Percentiles rank a stretch among this genome's conserved stretches.
Evolutionary conservation across 2,329 filamentous ascomycete genomes (phyloP).

Genomic region (Didymella segeticola): DNA sequence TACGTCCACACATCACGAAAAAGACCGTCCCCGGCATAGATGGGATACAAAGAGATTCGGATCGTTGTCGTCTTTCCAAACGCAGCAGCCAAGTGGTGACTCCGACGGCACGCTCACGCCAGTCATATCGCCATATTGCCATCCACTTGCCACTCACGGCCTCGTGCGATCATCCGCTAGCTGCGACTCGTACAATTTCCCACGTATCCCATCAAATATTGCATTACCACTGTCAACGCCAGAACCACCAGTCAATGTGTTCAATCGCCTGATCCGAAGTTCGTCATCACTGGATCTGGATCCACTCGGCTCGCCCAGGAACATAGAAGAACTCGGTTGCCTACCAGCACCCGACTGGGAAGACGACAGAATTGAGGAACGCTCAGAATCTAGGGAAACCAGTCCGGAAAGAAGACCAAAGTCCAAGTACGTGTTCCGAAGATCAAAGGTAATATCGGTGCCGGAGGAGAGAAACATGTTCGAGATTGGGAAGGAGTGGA

Average conservation of each 20-base stretch:
- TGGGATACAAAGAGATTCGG: constrained; percentile 8
- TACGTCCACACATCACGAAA: neutral
- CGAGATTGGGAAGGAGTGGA: constrained; percentile 28
- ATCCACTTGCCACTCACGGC: constrained; percentile 37
- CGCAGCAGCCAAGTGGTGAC: neutral
- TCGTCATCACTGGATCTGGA: constrained; percentile 17
- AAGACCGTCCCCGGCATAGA: neutral
- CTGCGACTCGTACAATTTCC: constrained; percentile 24
- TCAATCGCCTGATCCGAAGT: constrained; percentile 26
- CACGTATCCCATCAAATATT: constrained; percentile 26
- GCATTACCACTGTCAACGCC: constrained; percentile 21
- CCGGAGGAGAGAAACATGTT: constrained; percentile 30
- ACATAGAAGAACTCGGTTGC: constrained; percentile 26
- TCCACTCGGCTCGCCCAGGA: constrained; percentile 25
- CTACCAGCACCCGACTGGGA: constrained; percentile 7
- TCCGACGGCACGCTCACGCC: neutral
- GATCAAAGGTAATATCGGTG: constrained; percentile 38
- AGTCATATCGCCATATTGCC: constrained; percentile 28
- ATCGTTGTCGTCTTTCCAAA: neutral
- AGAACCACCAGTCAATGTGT: constrained; percentile 28
- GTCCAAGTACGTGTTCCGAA: constrained; percentile 35
- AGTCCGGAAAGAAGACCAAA: constrained; percentile 25
- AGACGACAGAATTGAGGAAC: constrained; percentile 16
- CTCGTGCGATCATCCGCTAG: constrained; percentile 33
- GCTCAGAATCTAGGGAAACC: constrained; percentile 16